These are phyloP conservation scores for Ogataea ganodermae DNA, from an alignment of 805 yeast genomes.

Conservation along the genomic window DNA sequence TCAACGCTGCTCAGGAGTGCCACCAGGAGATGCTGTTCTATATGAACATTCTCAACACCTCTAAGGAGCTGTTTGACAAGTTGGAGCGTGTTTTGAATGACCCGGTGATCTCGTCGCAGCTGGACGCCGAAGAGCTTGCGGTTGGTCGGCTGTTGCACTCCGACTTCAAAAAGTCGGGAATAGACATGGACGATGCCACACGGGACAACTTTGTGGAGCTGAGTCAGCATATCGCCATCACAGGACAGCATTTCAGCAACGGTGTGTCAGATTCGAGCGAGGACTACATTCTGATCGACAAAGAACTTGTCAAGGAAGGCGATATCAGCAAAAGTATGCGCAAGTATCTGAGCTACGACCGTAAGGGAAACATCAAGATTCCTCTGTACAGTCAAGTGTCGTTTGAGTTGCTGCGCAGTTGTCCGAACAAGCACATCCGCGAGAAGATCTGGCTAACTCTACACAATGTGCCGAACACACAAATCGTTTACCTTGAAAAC, in stretches of 20 bases:
- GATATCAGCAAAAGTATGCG: slow-evolving; percentile 27
- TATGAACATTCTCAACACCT: slow-evolving; percentile 90
- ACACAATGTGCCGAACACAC: slow-evolving; percentile 65
- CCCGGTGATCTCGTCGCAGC: slow-evolving; percentile 35
- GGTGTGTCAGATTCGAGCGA: slow-evolving; percentile 39
- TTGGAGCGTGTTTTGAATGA: slow-evolving; percentile 56
- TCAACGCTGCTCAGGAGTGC: slow-evolving; percentile 79
- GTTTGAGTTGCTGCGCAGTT: slow-evolving; percentile 59
- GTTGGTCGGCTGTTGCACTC: slow-evolving; percentile 80
- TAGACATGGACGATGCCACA: slow-evolving; percentile 67
- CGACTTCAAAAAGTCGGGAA: slow-evolving; percentile 90
- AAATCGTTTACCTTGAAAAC: slow-evolving; percentile 57
- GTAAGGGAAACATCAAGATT: slow-evolving; percentile 45
- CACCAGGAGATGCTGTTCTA: slow-evolving; percentile 89
- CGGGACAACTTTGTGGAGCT: slow-evolving; percentile 71
- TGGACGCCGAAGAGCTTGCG: slow-evolving; percentile 73
- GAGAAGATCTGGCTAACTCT: slow-evolving; percentile 72
- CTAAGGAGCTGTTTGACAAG: slow-evolving; percentile 64
- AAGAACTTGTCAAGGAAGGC: slow-evolving; percentile 32
- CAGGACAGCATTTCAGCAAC: slow-evolving; percentile 76
- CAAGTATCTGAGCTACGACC: slow-evolving; percentile 29
- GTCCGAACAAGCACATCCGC: slow-evolving; percentile 59
- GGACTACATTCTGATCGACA: slow-evolving; percentile 32
- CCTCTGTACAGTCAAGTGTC: slow-evolving; percentile 68
- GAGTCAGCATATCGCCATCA: slow-evolving; percentile 76